Conservation (phyloP, 1,284 basidiomycete genomes). For the Schizopora paradoxa region DNA sequence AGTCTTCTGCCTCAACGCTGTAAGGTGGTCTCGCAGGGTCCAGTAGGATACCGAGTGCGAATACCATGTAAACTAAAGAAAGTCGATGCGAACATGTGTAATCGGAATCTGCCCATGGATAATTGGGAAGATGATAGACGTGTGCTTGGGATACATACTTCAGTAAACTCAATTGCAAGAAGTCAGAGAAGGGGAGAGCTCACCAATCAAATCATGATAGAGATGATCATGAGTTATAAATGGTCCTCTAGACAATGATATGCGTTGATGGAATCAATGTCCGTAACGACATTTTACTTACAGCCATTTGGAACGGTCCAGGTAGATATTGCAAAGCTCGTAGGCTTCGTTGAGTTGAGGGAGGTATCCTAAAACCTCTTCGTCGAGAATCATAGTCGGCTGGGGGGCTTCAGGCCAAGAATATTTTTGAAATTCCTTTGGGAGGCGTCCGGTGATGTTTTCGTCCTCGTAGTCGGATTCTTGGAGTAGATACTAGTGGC, state of each 20-base stretch:
- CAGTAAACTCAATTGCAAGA: conserved; percentile 7
- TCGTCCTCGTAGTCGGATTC: conserved; percentile 16
- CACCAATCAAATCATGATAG: conserved; percentile 15
- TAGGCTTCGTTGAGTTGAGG: conserved; percentile 51
- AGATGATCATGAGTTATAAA: conserved; percentile 11
- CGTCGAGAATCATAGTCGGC: conserved; percentile 30
- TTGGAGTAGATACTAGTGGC: conserved; percentile 11
- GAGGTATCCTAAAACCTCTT: conserved; percentile 37
- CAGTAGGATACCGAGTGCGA: conserved; percentile 46
- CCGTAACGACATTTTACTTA: conserved; percentile 23
- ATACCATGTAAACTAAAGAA: conserved; percentile 50
- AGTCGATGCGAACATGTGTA: conserved; percentile 36
- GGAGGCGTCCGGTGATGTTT: conserved; percentile 10
- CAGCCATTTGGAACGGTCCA: conserved; percentile 49
- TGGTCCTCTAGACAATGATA: conserved; percentile 21
- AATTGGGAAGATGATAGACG: conserved; percentile 15
- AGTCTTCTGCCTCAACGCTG: conserved; percentile 49
- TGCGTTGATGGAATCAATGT: conserved; percentile 7
- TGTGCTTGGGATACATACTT: conserved; percentile 33
- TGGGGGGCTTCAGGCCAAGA: conserved; percentile 15
- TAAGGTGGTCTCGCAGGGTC: conserved; percentile 40
- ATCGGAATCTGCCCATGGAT: conserved; percentile 12
- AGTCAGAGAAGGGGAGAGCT: neutral
- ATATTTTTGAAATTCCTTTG: conserved; percentile 11
- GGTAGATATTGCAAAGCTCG: conserved; percentile 48